A percentile compares a stretch with the other conserved stretches of the same genome.
Conservation (phyloP, 2,329 filamentous ascomycete species). For the Epichloe uncinata region DNA sequence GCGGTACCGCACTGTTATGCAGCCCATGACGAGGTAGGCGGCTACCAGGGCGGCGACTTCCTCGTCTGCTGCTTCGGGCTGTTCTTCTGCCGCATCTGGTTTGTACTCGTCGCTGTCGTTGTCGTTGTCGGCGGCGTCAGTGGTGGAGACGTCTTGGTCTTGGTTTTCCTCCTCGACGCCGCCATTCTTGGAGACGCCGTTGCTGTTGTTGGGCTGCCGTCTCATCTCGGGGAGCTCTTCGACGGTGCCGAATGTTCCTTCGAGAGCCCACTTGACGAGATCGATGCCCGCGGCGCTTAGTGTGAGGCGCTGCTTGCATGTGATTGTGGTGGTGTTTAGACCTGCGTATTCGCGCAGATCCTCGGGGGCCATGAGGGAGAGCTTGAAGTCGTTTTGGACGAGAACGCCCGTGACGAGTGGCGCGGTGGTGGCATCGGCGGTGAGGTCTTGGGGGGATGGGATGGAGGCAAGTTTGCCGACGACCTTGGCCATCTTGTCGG, state of each 20-base stretch:
- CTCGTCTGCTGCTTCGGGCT: slow-evolving; percentile 48
- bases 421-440: slow-evolving; percentile 18
- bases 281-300: slow-evolving; percentile 82
- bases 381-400: slow-evolving; percentile 95
- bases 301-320: slow-evolving; percentile 80
- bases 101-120: slow-evolving; percentile 18
- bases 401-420: slow-evolving; percentile 75
- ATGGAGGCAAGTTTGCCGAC: slow-evolving; percentile 85
- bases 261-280: slow-evolving; percentile 83
- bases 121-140: background rate
- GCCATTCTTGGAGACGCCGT: slow-evolving; percentile 18
- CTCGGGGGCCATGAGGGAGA: slow-evolving; percentile 92
- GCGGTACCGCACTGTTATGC: slow-evolving; percentile 67
- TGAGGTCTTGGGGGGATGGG: slow-evolving; percentile 49
- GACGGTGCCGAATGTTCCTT: slow-evolving; percentile 84
- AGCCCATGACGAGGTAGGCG: slow-evolving; percentile 73
- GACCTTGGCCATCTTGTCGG: slow-evolving; percentile 90
- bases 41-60: slow-evolving; percentile 43
- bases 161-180: slow-evolving; percentile 23
- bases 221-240: slow-evolving; percentile 51
- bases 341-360: slow-evolving; percentile 93
- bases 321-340: slow-evolving; percentile 88
- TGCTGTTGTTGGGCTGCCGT: slow-evolving; percentile 16
- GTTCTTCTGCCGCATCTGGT: slow-evolving; percentile 10
- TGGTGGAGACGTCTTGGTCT: background rate